A percentile compares a stretch with the other conserved stretches of the same genome.
These are phyloP conservation scores for Cryomyces minteri DNA, from an alignment of 495 filamentous ascomycete genomes.

Conservation along the genomic window DNA sequence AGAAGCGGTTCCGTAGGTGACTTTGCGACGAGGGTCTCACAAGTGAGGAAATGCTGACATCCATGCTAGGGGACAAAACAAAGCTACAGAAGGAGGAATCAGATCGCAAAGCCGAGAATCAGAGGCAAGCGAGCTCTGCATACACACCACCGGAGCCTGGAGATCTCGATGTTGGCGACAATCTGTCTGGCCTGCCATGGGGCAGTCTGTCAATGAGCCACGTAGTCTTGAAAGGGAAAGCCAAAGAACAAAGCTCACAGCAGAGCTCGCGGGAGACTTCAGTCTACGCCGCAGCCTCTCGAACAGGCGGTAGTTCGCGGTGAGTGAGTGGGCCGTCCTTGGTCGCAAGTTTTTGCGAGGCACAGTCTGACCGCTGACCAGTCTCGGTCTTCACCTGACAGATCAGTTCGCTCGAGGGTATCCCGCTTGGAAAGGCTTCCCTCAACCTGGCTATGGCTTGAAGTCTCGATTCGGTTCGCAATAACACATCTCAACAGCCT, in stretches of 20 bases:
- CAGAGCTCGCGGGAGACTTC: constrained; percentile 14
- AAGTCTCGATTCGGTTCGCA: background rate
- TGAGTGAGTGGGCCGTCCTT: constrained; percentile 5
- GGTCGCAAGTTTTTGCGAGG: background rate
- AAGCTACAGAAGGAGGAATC: constrained; percentile 37
- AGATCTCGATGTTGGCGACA: constrained; percentile 27
- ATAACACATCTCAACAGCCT: no score
- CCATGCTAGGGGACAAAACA: constrained; percentile 33
- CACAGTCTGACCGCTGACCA: background rate
- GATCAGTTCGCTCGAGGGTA: constrained; percentile 18
- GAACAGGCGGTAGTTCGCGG: constrained; percentile 17
- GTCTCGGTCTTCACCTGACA: constrained; percentile 17
- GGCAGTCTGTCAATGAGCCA: constrained; percentile 38
- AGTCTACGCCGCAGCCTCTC: constrained; percentile 16
- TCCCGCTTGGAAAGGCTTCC: constrained; percentile 1
- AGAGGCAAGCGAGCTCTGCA: constrained; percentile 31
- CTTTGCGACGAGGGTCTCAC: background rate
- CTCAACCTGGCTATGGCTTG: background rate
- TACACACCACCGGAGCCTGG: constrained; percentile 35
- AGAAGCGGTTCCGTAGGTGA: constrained; percentile 22
- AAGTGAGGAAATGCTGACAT: background rate
- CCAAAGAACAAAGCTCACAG: constrained; percentile 18
- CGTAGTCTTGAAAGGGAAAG: constrained; percentile 33
- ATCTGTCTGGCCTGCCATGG: constrained; percentile 45
- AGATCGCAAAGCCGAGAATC: constrained; percentile 36